phyloP scores from a whole-genome alignment of 176 grass and related monocot species.

The Avena sativa region DNA sequence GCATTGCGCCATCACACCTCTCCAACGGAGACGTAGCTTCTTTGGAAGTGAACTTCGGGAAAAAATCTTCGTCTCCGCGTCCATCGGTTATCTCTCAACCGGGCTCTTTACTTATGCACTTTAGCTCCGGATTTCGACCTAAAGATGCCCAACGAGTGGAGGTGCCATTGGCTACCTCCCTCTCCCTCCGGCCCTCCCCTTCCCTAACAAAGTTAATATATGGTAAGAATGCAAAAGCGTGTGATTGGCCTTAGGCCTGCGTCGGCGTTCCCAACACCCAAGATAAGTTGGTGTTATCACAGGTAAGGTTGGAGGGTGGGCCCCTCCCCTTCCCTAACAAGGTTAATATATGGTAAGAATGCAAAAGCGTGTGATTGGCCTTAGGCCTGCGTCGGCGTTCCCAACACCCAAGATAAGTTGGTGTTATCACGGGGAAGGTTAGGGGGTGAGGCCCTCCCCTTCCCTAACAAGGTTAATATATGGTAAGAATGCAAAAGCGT shows the following conservation, averaged over 20 bases:
- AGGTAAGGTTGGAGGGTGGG: not conserved
- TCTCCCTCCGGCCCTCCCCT: not conserved
- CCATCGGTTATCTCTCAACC: no score
- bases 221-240: not conserved
- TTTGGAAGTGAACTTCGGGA: no score
- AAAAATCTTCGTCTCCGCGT: no score
- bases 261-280: not conserved
- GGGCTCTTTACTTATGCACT: no score
- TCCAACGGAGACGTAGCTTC: no score
- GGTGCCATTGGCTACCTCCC: not conserved
- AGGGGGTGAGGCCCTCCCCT: not conserved
- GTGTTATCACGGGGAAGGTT: not conserved
- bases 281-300: not conserved
- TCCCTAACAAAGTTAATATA: no score
- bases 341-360: no score
- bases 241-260: not conserved
- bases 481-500: not conserved
- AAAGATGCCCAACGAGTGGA: no score
- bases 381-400: not conserved
- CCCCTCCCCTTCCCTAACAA: not conserved
- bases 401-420: not conserved
- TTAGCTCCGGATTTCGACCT: no score
- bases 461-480: no score
- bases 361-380: no score
- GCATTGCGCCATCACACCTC: no score